Percentiles rank a stretch among this genome's conserved stretches.
Evolutionary conservation across 495 filamentous ascomycete species (phyloP).

Genomic region (Xylaria acuta): DNA sequence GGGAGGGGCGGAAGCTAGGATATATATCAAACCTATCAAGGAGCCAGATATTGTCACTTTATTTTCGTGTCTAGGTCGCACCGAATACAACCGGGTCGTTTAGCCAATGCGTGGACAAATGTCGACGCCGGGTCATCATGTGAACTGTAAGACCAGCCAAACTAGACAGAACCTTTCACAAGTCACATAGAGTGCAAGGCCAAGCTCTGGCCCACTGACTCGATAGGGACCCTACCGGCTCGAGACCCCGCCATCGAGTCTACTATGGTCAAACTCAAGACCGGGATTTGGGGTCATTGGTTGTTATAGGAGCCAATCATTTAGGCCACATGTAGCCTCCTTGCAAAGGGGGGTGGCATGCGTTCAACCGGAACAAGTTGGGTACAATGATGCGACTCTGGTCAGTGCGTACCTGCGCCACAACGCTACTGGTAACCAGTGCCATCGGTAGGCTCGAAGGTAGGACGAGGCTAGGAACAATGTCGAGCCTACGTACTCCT

Average conservation of each 20-base stretch:
- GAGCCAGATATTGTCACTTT: background rate
- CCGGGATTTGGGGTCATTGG: background rate
- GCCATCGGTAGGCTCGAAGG: constrained; percentile 2
- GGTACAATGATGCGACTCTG: background rate
- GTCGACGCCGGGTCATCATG: background rate
- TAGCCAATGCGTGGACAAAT: constrained; percentile 9
- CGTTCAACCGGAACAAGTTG: constrained; percentile 6
- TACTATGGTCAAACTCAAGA: constrained; percentile 23
- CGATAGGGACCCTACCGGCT: background rate
- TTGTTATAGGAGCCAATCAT: constrained; percentile 35
- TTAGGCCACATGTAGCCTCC: constrained; percentile 37
- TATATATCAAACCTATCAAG: constrained; percentile 13
- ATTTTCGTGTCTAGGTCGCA: background rate
- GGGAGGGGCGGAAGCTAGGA: background rate
- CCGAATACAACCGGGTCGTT: constrained; percentile 14
- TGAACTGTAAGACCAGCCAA: background rate
- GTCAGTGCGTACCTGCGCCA: background rate
- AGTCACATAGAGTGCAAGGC: background rate
- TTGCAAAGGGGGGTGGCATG: constrained; percentile 20
- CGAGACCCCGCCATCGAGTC: constrained; percentile 26
- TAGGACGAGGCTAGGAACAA: background rate
- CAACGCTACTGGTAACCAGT: background rate
- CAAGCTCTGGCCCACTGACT: background rate
- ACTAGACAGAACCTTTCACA: background rate
- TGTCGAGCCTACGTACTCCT: background rate